Evolutionary conservation across 768 basidiomycete species (phyloP).

Genomic region (Mycena venus): DNA sequence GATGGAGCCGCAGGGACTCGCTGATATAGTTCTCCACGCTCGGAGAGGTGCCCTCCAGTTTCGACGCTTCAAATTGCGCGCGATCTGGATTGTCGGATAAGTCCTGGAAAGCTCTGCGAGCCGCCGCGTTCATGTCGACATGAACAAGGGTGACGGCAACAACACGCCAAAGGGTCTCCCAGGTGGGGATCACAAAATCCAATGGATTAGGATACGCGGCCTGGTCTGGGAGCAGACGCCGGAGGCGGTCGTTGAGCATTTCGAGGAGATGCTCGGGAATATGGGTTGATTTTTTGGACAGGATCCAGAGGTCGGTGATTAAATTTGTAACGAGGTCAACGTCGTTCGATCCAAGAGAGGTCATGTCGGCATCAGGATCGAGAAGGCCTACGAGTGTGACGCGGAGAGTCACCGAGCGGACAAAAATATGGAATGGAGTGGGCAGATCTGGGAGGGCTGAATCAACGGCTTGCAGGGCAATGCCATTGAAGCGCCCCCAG

Average conservation of each 20-base stretch:
- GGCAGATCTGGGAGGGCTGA: slow-evolving; percentile 31
- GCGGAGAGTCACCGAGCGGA: slow-evolving; percentile 61
- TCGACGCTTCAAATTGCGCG: slow-evolving; percentile 42
- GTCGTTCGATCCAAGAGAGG: slow-evolving; percentile 46
- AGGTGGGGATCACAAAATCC: slow-evolving; percentile 68
- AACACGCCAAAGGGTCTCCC: slow-evolving; percentile 75
- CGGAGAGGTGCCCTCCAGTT: slow-evolving; percentile 29
- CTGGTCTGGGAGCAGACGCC: slow-evolving; percentile 54
- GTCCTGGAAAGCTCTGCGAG: slow-evolving; percentile 47
- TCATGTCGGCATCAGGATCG: slow-evolving; percentile 42
- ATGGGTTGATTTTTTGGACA: slow-evolving; percentile 52
- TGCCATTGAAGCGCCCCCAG: slow-evolving; percentile 50
- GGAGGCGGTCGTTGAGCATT: slow-evolving; percentile 52
- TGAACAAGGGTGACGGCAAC: slow-evolving; percentile 60
- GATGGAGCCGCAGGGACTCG: slow-evolving; percentile 64
- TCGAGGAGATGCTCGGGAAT: slow-evolving; percentile 49
- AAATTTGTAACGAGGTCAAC: slow-evolving; percentile 51
- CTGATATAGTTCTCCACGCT: slow-evolving; percentile 53
- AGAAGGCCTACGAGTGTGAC: slow-evolving; percentile 59
- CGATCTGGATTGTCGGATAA: slow-evolving; percentile 49
- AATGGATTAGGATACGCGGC: slow-evolving; percentile 54
- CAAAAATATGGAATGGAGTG: slow-evolving; percentile 51
- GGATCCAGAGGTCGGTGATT: slow-evolving; percentile 63
- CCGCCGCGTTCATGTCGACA: slow-evolving; percentile 43
- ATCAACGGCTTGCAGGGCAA: slow-evolving; percentile 47